Evolutionary conservation across 1,139 yeast species (phyloP), one percentile per base, ranked within the genome.

Genomic region (Nakaseomyces bracarensis): DNA sequence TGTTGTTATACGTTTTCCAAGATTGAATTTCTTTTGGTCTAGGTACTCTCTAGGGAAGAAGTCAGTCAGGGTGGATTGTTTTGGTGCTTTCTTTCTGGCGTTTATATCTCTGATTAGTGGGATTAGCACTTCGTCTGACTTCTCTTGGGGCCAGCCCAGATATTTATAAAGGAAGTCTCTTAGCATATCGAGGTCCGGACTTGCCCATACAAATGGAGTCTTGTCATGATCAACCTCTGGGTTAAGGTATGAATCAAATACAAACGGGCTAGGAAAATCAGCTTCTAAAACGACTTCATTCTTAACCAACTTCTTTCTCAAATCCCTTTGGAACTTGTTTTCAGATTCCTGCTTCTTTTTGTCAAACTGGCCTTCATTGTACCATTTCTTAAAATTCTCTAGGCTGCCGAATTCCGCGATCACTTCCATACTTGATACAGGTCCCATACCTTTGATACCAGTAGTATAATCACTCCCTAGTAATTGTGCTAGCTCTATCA

Each of bases 391-490:
- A 51, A 81, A 80, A 16, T 56, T 58, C 2, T 55, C 56, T 36
- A 74, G 52, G 30, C 57, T 50, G 1, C 75, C 79, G 63, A 91
- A 93, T 52, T 89, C 95, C 0, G 95, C 95, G 27, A 93, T 57
- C n/a, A 93, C 75, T 61, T 93, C 97, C 76, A 87, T 76, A 0
- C 96, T 94, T 23, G 82, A 71, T 0, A 91, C 97, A 0, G 96
- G 96, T 0, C 98, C 98, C 44, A 91, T 72, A 1, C 96, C 95
- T 46, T 82, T 80, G 28, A 91, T 65, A 0, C 98, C 98, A 46
- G 82, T 86, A 0, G 97, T 86, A 58, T 91, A 91, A 64, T 91
- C 98, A 61, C 96, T 85, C 0, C 98, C 98, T 22, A 91, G 64
- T 23, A 91, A 62, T 38, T 81, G 71, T 0, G 96, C 97, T 49